Percentiles rank a stretch among this genome's conserved stretches.
These are phyloP conservation scores for Cryptosporidium ryanae DNA, from an alignment of 169 alveolate species.

Conservation along the genomic window DNA sequence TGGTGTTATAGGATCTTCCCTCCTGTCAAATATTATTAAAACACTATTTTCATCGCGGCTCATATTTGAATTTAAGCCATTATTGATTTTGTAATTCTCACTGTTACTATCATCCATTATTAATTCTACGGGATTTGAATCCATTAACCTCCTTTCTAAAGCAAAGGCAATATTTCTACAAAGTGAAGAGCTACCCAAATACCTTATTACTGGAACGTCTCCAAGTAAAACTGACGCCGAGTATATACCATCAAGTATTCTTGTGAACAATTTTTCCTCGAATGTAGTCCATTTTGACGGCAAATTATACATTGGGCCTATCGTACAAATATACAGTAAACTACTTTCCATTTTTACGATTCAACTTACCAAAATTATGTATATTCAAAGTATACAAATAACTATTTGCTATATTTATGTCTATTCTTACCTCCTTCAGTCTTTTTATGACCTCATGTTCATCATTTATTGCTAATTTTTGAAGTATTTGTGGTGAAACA, in stretches of 20 bases:
- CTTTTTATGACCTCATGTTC: slow-evolving; percentile 88
- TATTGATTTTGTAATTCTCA: too few species aligned
- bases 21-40: slow-evolving; percentile 91
- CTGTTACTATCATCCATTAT: slow-evolving; percentile 73
- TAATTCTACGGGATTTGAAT: slow-evolving; percentile 81
- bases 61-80: slow-evolving; percentile 3
- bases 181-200: slow-evolving; percentile 78
- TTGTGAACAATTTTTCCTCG: slow-evolving; percentile 45
- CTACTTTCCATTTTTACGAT: background rate
- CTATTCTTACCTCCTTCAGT: slow-evolving; percentile 91
- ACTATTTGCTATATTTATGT: slow-evolving; percentile 86
- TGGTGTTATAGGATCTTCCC: slow-evolving; percentile 97
- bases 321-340: background rate
- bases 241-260: slow-evolving; percentile 85
- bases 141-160: slow-evolving; percentile 81
- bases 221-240: slow-evolving; percentile 81
- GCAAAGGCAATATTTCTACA: slow-evolving; percentile 83
- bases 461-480: slow-evolving; percentile 93
- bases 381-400: slow-evolving; percentile 89
- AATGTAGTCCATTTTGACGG: slow-evolving; percentile 69
- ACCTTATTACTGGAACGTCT: slow-evolving; percentile 85
- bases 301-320: slow-evolving; percentile 57
- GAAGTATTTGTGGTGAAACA: slow-evolving; percentile 85
- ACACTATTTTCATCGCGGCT: slow-evolving; percentile 77
- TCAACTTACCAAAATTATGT: slow-evolving; percentile 85